Base-by-base conservation (phyloP, 345 rosid species). In the Acer campestre region DNA sequence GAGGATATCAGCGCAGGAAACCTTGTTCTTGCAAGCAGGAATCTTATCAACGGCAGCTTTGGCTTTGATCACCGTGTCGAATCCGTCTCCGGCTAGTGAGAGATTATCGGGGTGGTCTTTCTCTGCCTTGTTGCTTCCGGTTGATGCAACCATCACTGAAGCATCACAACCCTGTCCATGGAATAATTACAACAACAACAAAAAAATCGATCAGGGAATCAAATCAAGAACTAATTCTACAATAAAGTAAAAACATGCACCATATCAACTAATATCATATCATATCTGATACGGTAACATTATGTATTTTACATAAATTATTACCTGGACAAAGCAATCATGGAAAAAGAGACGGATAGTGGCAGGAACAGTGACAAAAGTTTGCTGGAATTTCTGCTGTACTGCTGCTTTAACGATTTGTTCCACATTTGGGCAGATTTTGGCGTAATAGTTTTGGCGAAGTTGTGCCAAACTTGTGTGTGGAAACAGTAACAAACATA, bases 311-410 rank as follows among this genome's bases (percentile, higher is more conserved):
- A 35, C 38, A 35, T 35, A 0, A 35, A 35, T 35, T 4, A 35
- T 35, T 35, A 35, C 97, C 85, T 91, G 83, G 44, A 93, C 93
- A 67, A 91, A 87, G 83, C 98, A 93, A 67, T 93, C 97, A 29
- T 93, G 97, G 90, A 93, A 91, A 86, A 93, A 93, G 82, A 93
- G 89, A 16, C 97, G 98, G 71, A 93, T 83, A n/a, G 96, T 91
- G 27, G 86, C 94, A 1, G 98, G 98, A 70, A 88, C 82, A 0
- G 96, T 89, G 74, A 90, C 92, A 68, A 90, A 91, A 2, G 98
- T 93, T 72, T 91, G 89, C 31, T 46, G 64, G 75, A 90, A 74
- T 72, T 93, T 93, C 55, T 67, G 7, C 0, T 46, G 13, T 2
- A 93, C 98, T 0, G 67, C 93, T 5, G 8, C 79, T 77, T 76